Evolutionary conservation across 495 filamentous ascomycete genomes (phyloP).

Genomic region (Xylaria longipes): DNA sequence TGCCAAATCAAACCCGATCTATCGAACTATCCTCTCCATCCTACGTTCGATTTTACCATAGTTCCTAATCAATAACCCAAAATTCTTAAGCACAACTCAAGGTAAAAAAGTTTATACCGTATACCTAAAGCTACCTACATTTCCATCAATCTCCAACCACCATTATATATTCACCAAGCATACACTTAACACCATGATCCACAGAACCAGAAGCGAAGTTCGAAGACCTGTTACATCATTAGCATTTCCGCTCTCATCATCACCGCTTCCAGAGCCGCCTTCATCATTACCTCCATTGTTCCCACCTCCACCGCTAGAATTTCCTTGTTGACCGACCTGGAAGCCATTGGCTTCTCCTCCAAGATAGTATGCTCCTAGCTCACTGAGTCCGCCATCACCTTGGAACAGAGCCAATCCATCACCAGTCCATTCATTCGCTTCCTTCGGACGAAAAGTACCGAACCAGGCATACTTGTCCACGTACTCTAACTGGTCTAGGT

Average conservation of each 20-base stretch:
- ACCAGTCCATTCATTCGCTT: slow-evolving; percentile 58
- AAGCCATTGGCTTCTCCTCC: slow-evolving; percentile 52
- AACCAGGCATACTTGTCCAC: slow-evolving; percentile 67
- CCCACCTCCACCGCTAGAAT: neutral
- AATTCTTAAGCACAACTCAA: neutral
- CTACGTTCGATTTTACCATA: neutral
- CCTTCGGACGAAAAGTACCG: slow-evolving; percentile 61
- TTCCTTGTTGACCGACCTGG: slow-evolving; percentile 18
- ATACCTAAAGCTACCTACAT: neutral
- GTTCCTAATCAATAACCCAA: neutral
- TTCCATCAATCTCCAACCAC: neutral
- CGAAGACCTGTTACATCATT: slow-evolving; percentile 12
- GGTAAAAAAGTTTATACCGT: neutral
- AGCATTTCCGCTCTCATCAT: slow-evolving; percentile 14
- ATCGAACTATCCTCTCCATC: neutral
- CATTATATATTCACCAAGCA: slow-evolving; percentile 3
- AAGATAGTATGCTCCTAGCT: slow-evolving; percentile 65
- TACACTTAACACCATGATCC: neutral
- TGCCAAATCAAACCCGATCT: neutral
- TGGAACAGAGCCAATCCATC: slow-evolving; percentile 61
- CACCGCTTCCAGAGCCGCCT: neutral
- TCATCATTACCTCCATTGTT: slow-evolving; percentile 14
- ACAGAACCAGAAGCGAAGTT: slow-evolving; percentile 8
- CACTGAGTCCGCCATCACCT: slow-evolving; percentile 57
- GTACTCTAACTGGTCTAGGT: slow-evolving; percentile 57